These are phyloP conservation scores for Pythium aquatile DNA, from an alignment of 352 stramenopile species.

Conservation along the genomic window DNA sequence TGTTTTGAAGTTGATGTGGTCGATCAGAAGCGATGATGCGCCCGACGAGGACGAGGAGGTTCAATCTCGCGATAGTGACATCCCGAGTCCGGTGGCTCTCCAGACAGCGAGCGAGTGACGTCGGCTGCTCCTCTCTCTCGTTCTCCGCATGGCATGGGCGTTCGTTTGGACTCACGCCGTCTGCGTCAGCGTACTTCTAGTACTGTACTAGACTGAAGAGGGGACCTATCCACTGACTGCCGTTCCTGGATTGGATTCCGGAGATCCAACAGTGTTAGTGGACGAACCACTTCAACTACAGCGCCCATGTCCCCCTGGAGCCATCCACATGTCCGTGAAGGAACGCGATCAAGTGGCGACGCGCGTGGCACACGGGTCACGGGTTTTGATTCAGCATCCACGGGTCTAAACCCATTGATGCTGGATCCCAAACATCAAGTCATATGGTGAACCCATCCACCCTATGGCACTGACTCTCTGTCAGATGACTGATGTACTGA, in stretches of 20 bases:
- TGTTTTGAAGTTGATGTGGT: neutral
- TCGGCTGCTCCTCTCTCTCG: neutral
- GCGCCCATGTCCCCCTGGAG: neutral
- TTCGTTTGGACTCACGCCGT: neutral
- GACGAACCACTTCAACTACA: slow-evolving; percentile 23
- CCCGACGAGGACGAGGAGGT: slow-evolving; percentile 7
- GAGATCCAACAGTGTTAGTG: slow-evolving; percentile 16
- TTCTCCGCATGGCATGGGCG: neutral
- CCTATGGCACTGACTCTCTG: neutral
- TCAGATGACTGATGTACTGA: neutral
- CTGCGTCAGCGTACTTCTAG: too few species aligned
- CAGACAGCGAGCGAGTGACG: neutral
- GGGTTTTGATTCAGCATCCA: too few species aligned
- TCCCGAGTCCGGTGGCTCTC: neutral
- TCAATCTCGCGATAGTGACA: slow-evolving; percentile 29
- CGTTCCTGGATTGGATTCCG: slow-evolving; percentile 10
- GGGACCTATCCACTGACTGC: neutral
- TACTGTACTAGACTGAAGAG: neutral
- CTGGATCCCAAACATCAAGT: neutral
- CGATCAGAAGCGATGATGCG: slow-evolving; percentile 4
- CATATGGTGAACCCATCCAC: slow-evolving; percentile 5
- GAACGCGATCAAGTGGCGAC: slow-evolving; percentile 32
- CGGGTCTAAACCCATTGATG: neutral
- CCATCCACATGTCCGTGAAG: slow-evolving; percentile 27
- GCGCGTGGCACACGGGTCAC: neutral